These are phyloP conservation scores for Saxophila tyrrhenica DNA, from an alignment of 495 filamentous ascomycete genomes.

Conservation along the genomic window DNA sequence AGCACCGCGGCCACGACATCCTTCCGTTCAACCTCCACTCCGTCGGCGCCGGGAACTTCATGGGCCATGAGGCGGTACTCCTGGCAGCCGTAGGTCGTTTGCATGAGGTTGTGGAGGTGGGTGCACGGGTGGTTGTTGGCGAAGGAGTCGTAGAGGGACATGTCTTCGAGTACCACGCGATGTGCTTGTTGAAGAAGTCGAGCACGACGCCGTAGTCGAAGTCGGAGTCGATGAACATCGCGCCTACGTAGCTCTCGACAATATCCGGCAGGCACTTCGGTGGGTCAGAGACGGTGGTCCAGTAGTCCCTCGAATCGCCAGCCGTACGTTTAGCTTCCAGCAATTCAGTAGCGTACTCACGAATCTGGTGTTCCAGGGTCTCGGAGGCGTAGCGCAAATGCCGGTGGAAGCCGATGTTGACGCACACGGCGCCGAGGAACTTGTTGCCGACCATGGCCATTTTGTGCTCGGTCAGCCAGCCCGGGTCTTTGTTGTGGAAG, in stretches of 20 bases:
- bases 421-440: conserved; percentile 74
- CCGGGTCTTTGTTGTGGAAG: conserved; percentile 72
- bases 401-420: conserved; percentile 62
- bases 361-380: conserved; percentile 50
- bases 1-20: conserved; percentile 60
- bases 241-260: conserved; percentile 80
- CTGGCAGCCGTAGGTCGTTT: conserved; percentile 40
- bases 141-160: conserved; percentile 77
- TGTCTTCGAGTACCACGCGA: conserved; percentile 72
- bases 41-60: conserved; percentile 36
- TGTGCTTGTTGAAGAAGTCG: conserved; percentile 59
- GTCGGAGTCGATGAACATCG: conserved; percentile 81
- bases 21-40: conserved; percentile 25
- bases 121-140: conserved; percentile 78
- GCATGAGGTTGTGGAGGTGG: conserved; percentile 41
- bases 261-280: conserved; percentile 85
- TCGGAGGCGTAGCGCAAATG: conserved; percentile 55
- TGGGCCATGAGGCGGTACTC: conserved; percentile 45
- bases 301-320: conserved; percentile 59
- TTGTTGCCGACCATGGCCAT: conserved; percentile 99
- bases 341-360: conserved; percentile 59
- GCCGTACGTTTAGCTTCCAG: conserved; percentile 41
- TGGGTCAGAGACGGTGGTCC: conserved; percentile 55
- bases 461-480: conserved; percentile 98
- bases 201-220: conserved; percentile 64